phyloP scores from a whole-genome alignment of 192 early-diverging fungal genomes.

The Jimgerdemannia flammicorona region DNA sequence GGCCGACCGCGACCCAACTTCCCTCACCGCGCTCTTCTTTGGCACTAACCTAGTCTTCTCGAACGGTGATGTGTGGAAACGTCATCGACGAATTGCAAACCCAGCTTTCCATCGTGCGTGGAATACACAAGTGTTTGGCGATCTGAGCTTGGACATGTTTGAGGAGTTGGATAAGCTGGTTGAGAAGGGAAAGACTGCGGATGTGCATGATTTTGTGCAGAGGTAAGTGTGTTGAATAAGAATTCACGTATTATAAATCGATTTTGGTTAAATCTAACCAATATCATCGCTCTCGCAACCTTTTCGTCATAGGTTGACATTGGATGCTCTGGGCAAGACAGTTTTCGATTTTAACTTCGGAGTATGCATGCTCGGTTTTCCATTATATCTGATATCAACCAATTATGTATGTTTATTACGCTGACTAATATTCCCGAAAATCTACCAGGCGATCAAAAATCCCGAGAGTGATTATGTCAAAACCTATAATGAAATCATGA shows the following conservation, averaged over 20 bases:
- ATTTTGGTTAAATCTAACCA: neutral
- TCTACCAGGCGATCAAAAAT: slow-evolving; percentile 6
- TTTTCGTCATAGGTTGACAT: slow-evolving; percentile 3
- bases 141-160: slow-evolving; percentile 2
- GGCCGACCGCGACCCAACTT: neutral
- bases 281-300: no score
- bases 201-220: slow-evolving; percentile 10
- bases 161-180: slow-evolving; percentile 4
- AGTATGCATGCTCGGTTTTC: slow-evolving; percentile 2
- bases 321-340: slow-evolving; percentile 17
- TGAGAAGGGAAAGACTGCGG: slow-evolving; percentile 3
- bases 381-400: neutral
- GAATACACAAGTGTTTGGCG: slow-evolving; percentile 25
- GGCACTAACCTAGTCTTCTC: slow-evolving; percentile 12
- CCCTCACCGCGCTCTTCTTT: neutral
- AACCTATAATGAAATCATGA: slow-evolving; percentile 10
- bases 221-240: neutral
- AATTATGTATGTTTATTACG: slow-evolving; percentile 8
- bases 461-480: slow-evolving; percentile 15
- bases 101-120: slow-evolving; percentile 29
- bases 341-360: slow-evolving; percentile 20
- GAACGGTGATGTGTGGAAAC: slow-evolving; percentile 21
- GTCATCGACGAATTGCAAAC: slow-evolving; percentile 24
- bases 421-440: neutral
- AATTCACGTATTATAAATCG: neutral